phyloP scores from a whole-genome alignment of 2,329 filamentous ascomycete species.

The Apiospora malaysiana region DNA sequence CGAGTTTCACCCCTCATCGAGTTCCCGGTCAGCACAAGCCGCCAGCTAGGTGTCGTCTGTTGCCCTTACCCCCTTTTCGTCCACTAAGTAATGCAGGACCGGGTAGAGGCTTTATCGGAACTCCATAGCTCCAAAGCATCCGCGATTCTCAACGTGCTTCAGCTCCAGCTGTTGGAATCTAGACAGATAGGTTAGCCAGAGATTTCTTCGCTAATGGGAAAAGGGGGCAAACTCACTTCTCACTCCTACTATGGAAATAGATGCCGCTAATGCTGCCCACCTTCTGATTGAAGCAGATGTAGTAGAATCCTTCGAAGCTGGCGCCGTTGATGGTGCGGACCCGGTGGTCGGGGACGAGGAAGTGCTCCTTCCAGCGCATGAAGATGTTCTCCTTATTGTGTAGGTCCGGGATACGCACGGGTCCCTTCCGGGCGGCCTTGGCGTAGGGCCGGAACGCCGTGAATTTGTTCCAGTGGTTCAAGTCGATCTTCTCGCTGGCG shows the following conservation, averaged over 20 bases:
- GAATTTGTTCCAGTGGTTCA: slow-evolving; percentile 93
- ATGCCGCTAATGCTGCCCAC: slow-evolving; percentile 88
- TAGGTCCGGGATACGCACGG: slow-evolving; percentile 68
- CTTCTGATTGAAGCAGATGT: slow-evolving; percentile 97
- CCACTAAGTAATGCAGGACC: neutral
- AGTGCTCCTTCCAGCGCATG: slow-evolving; percentile 99
- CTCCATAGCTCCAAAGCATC: slow-evolving; percentile 86
- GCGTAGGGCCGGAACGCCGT: slow-evolving; percentile 79
- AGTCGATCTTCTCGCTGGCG: slow-evolving; percentile 86
- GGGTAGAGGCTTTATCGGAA: slow-evolving; percentile 55
- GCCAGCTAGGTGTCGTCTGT: neutral
- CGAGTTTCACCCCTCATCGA: slow-evolving; percentile 1
- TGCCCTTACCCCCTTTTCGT: too few species aligned
- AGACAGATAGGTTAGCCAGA: neutral
- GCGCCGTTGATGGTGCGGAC: slow-evolving; percentile 91
- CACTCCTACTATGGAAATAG: slow-evolving; percentile 97
- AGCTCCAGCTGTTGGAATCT: slow-evolving; percentile 94
- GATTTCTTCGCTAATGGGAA: slow-evolving; percentile 1
- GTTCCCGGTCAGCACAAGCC: neutral
- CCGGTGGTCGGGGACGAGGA: slow-evolving; percentile 92
- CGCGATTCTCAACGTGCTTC: slow-evolving; percentile 83
- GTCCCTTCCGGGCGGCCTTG: slow-evolving; percentile 62
- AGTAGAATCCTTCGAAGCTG: slow-evolving; percentile 98
- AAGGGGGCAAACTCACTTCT: slow-evolving; percentile 71
- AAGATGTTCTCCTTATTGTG: slow-evolving; percentile 88